Evolutionary conservation across 2,329 filamentous ascomycete genomes (phyloP).

Genomic region (Arachnopeziza araneosa): DNA sequence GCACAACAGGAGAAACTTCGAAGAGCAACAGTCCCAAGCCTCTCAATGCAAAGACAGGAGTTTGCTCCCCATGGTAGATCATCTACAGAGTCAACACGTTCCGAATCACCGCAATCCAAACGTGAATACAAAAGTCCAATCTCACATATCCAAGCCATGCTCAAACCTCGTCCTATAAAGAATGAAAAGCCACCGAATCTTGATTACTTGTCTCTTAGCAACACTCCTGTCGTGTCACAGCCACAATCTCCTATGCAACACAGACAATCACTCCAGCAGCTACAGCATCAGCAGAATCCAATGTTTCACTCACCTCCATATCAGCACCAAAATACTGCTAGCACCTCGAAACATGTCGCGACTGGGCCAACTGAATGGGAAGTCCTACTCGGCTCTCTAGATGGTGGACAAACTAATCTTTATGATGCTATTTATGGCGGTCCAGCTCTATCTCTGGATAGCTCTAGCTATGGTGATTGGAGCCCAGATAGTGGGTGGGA

Average conservation of each 20-base stretch:
- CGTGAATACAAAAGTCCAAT: constrained; percentile 34
- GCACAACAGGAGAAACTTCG: constrained; percentile 53
- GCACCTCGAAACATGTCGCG: constrained; percentile 35
- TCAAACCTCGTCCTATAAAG: constrained; percentile 14
- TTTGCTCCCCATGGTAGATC: constrained; percentile 22
- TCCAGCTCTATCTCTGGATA: constrained; percentile 34
- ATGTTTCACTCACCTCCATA: constrained; percentile 29
- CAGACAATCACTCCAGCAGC: constrained; percentile 32
- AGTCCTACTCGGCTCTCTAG: constrained; percentile 70
- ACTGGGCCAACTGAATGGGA: constrained; percentile 66
- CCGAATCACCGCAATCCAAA: constrained; percentile 33
- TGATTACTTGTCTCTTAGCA: constrained; percentile 53
- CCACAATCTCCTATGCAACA: constrained; percentile 40
- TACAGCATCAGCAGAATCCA: constrained; percentile 36
- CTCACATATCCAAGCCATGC: constrained; percentile 16
- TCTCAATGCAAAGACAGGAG: constrained; percentile 19
- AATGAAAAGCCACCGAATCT: constrained; percentile 41
- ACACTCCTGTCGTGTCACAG: constrained; percentile 41
- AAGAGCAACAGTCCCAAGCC: constrained; percentile 48
- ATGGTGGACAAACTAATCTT: constrained; percentile 75
- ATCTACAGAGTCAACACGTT: constrained; percentile 20
- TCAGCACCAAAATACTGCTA: constrained; percentile 37
- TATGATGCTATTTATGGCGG: constrained; percentile 78
- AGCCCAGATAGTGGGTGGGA: constrained; percentile 49
- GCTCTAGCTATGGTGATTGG: constrained; percentile 39